These are phyloP conservation scores for Pythium aristosporum DNA, from an alignment of 352 stramenopile genomes.

Conservation along the genomic window DNA sequence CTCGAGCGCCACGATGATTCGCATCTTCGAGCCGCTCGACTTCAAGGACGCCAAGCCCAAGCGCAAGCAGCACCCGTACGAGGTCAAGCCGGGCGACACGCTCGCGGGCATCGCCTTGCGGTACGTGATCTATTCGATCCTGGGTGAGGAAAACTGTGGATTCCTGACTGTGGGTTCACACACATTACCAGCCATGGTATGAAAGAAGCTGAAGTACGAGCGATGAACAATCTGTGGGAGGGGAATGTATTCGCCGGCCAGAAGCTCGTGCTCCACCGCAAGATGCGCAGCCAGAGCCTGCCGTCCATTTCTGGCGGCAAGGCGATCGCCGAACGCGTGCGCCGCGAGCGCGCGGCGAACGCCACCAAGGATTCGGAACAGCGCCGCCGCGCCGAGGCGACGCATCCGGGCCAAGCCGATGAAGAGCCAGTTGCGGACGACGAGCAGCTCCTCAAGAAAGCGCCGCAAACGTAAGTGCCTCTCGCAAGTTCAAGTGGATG, in stretches of 20 bases:
- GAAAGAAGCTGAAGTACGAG: constrained; percentile 46
- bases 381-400: constrained; percentile 1
- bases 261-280: constrained; percentile 41
- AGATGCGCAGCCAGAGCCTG: constrained; percentile 47
- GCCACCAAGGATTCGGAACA: constrained; percentile 16
- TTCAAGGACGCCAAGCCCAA: constrained; percentile 28
- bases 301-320: constrained; percentile 27
- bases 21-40: constrained; percentile 41
- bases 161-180: not conserved
- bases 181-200: constrained; percentile 39
- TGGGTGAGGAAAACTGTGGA: not conserved
- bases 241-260: constrained; percentile 43
- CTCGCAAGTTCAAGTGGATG: not conserved
- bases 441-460: not conserved
- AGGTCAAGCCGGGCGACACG: constrained; percentile 45
- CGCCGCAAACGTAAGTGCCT: constrained; percentile 13
- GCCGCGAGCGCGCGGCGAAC: not conserved
- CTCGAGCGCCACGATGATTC: constrained; percentile 21
- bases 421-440: constrained; percentile 23
- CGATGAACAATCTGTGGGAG: constrained; percentile 51
- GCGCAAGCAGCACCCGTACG: constrained; percentile 27
- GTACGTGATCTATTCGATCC: constrained; percentile 20
- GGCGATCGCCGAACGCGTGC: constrained; percentile 10
- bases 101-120: constrained; percentile 41
- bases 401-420: constrained; percentile 14